Conservation (phyloP, 2,329 filamentous ascomycete species). For the Diplodia seriata region DNA sequence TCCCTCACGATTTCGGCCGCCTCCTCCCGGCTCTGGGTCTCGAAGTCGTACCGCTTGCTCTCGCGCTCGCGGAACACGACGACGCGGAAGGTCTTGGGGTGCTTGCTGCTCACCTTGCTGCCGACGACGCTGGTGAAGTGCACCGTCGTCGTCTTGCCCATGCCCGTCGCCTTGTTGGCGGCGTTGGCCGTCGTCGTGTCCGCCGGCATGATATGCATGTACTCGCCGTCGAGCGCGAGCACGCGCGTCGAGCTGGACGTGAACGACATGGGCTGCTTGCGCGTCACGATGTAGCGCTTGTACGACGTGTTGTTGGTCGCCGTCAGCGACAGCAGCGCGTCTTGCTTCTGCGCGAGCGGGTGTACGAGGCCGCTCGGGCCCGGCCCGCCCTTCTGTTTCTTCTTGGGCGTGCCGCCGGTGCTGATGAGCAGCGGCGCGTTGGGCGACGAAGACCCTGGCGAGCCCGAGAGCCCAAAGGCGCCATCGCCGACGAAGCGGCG, state of each 20-base stretch:
- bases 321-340: constrained; percentile 54
- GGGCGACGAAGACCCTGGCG: constrained; percentile 73
- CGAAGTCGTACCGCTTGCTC: constrained; percentile 84
- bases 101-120: constrained; percentile 79
- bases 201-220: constrained; percentile 80
- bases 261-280: constrained; percentile 83
- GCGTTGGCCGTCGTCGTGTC: constrained; percentile 45
- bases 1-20: constrained; percentile 80
- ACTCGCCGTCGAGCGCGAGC: constrained; percentile 82
- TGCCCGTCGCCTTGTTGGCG: constrained; percentile 62
- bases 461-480: constrained; percentile 70
- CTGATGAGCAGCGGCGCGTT: constrained; percentile 67
- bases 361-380: constrained; percentile 62
- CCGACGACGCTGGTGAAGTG: constrained; percentile 84
- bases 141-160: constrained; percentile 76
- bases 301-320: constrained; percentile 54
- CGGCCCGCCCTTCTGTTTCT: constrained; percentile 64
- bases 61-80: constrained; percentile 78
- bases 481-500: constrained; percentile 78
- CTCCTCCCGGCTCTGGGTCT: constrained; percentile 74
- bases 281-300: constrained; percentile 80
- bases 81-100: constrained; percentile 81
- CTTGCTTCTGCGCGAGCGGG: constrained; percentile 69
- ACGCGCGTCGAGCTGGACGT: constrained; percentile 77
- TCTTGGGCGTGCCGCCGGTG: constrained; percentile 57